These are phyloP conservation scores for Sporobolomyces roseus DNA, from an alignment of 768 basidiomycete species.

Conservation along the genomic window DNA sequence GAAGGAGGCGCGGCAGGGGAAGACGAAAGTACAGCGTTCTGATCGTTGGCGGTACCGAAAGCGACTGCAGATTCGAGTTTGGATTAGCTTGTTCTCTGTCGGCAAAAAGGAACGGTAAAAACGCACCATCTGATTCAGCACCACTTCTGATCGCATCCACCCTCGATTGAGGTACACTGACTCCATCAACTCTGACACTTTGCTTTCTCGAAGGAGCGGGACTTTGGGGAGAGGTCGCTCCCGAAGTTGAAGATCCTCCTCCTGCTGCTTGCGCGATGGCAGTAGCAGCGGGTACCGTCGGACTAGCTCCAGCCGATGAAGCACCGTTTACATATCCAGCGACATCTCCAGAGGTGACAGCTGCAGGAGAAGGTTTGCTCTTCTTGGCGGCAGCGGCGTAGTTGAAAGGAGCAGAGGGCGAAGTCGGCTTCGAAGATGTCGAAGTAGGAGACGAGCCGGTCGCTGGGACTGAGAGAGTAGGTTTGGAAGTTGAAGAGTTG, in stretches of 20 bases:
- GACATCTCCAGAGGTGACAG: slow-evolving; percentile 41
- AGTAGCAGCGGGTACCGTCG: slow-evolving; percentile 26
- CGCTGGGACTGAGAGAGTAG: slow-evolving; percentile 7
- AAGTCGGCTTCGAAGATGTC: slow-evolving; percentile 13
- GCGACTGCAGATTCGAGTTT: slow-evolving; percentile 6
- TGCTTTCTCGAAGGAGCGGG: slow-evolving; percentile 23
- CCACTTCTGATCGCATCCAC: slow-evolving; percentile 31
- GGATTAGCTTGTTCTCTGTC: neutral
- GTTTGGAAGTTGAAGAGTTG: slow-evolving; percentile 20
- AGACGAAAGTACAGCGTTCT: slow-evolving; percentile 37
- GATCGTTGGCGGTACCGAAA: slow-evolving; percentile 41
- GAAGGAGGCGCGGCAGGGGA: slow-evolving; percentile 39
- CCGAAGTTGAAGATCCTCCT: neutral
- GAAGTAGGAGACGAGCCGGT: neutral
- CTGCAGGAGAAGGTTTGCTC: slow-evolving; percentile 37
- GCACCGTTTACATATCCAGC: slow-evolving; percentile 37
- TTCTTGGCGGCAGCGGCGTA: slow-evolving; percentile 35
- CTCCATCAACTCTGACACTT: slow-evolving; percentile 39
- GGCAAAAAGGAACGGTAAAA: neutral
- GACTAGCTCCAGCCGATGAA: slow-evolving; percentile 24
- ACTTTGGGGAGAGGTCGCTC: slow-evolving; percentile 14
- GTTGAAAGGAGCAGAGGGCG: slow-evolving; percentile 22
- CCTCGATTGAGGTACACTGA: slow-evolving; percentile 23
- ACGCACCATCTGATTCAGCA: slow-evolving; percentile 32
- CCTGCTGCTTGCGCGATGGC: slow-evolving; percentile 32